phyloP scores from a whole-genome alignment of 2,329 filamentous ascomycete genomes.

The Trichoderma citrinoviride region DNA sequence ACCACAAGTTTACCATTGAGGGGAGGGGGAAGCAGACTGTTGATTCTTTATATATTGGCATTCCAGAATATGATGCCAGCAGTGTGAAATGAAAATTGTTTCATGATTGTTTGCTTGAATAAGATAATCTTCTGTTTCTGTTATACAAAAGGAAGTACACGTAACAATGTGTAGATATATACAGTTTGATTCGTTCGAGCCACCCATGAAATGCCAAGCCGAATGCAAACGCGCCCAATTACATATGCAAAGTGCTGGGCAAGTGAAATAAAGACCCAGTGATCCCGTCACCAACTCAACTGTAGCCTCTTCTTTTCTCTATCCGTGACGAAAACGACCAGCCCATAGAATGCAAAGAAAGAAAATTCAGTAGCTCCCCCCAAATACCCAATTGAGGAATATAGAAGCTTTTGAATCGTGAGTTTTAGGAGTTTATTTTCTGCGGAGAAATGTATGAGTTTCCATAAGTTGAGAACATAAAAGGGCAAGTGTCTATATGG shows the following conservation, averaged over 20 bases:
- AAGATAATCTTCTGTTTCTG: background rate
- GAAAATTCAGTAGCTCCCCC: background rate
- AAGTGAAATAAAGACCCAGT: background rate
- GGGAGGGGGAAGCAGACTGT: background rate
- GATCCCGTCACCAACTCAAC: background rate
- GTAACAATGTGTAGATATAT: background rate
- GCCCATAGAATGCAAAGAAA: background rate
- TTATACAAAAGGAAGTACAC: background rate
- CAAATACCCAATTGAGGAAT: background rate
- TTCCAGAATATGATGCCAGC: background rate
- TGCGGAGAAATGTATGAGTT: slow-evolving; percentile 5
- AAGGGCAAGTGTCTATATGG: background rate
- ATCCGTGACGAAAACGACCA: slow-evolving; percentile 6
- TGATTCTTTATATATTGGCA: background rate
- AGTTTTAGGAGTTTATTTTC: background rate
- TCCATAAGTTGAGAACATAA: background rate
- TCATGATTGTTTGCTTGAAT: background rate
- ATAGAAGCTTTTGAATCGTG: background rate
- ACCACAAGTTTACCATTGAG: background rate
- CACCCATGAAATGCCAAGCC: slow-evolving; percentile 5
- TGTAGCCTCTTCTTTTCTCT: background rate
- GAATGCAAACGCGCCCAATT: slow-evolving; percentile 11
- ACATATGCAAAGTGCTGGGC: slow-evolving; percentile 11
- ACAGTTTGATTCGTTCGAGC: slow-evolving; percentile 1
- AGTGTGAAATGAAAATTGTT: background rate